Evolutionary conservation across 352 stramenopile genomes (phyloP).

Genomic region (Blastocystis sp.): DNA sequence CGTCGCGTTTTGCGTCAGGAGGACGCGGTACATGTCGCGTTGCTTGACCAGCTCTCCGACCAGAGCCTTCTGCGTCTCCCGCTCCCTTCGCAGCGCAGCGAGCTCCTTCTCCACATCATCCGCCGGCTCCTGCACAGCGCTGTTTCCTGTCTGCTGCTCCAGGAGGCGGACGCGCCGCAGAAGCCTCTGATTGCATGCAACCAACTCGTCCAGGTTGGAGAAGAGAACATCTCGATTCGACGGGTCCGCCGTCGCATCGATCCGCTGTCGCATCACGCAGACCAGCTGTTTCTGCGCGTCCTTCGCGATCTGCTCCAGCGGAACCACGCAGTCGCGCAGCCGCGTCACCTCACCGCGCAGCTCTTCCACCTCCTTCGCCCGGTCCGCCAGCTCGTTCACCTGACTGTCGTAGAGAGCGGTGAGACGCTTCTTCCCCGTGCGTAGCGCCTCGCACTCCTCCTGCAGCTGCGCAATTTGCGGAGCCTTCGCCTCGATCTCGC

Average conservation of each 20-base stretch:
- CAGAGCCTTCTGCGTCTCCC: conserved; percentile 64
- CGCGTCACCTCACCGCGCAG: conserved; percentile 66
- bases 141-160: neutral
- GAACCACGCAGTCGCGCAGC: conserved; percentile 64
- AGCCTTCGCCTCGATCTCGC: conserved; percentile 79
- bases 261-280: conserved; percentile 25
- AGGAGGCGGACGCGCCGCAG: conserved; percentile 60
- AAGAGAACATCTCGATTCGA: neutral
- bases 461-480: conserved; percentile 76
- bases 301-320: conserved; percentile 69
- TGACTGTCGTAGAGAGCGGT: conserved; percentile 67
- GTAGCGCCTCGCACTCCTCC: conserved; percentile 75
- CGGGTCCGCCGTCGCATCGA: neutral
- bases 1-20: conserved; percentile 76
- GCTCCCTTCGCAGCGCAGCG: conserved; percentile 63
- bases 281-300: conserved; percentile 82
- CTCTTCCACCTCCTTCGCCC: conserved; percentile 62
- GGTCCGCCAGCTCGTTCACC: conserved; percentile 62
- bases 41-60: conserved; percentile 83
- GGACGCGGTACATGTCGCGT: conserved; percentile 83
- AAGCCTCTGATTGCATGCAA: conserved; percentile 78
- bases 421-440: conserved; percentile 71
- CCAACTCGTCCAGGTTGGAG: conserved; percentile 71
- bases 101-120: conserved; percentile 62
- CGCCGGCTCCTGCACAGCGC: neutral